phyloP scores from a whole-genome alignment of 768 basidiomycete genomes.

The Nidularia sp. region DNA sequence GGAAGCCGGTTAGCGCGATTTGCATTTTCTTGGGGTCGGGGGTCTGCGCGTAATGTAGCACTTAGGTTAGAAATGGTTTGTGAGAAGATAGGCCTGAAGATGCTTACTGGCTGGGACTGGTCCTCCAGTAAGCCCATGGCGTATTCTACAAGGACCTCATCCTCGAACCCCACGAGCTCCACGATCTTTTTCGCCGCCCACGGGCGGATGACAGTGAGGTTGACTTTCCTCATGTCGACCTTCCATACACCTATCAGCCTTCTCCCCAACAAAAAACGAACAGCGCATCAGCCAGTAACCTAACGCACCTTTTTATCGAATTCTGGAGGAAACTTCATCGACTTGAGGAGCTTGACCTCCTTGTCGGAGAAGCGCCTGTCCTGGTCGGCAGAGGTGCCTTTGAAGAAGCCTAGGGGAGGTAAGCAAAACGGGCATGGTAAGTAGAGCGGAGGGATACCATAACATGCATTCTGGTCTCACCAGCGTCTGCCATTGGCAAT shows the following conservation, averaged over 20 bases:
- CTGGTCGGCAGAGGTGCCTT: constrained; percentile 87
- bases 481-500: constrained; percentile 54
- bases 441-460: constrained; percentile 17
- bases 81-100: background rate
- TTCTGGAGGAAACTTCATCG: constrained; percentile 86
- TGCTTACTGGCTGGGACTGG: constrained; percentile 69
- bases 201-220: constrained; percentile 84
- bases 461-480: constrained; percentile 24
- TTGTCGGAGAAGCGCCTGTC: constrained; percentile 95
- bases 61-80: background rate
- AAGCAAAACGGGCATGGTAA: constrained; percentile 6
- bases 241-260: constrained; percentile 14
- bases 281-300: background rate
- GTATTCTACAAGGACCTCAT: constrained; percentile 96
- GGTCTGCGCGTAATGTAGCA: constrained; percentile 37
- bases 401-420: constrained; percentile 67
- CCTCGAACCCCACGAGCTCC: constrained; percentile 89
- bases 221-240: constrained; percentile 97
- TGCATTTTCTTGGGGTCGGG: constrained; percentile 96
- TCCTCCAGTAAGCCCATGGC: constrained; percentile 94
- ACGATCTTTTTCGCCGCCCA: constrained; percentile 95
- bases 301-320: constrained; percentile 78
- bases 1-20: constrained; percentile 89
- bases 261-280: background rate
- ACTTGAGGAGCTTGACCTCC: constrained; percentile 82